Base-by-base conservation (phyloP, 495 filamentous ascomycete species). In the Chaetomidium leptoderma region DNA sequence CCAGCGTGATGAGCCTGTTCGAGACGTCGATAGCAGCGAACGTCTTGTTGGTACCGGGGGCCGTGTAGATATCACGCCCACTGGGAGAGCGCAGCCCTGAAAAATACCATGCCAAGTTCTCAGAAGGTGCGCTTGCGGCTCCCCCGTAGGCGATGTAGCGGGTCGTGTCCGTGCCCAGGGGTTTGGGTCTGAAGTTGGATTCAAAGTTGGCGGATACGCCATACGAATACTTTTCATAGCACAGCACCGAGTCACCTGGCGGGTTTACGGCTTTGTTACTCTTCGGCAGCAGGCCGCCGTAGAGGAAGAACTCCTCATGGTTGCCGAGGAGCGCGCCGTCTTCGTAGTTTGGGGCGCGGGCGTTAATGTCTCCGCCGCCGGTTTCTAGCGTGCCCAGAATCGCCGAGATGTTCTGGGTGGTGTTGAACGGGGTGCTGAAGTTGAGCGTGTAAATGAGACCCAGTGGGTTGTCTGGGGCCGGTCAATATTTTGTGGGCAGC, bases 81-180 rank as follows among this genome's bases (percentile, higher is more conserved):
- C 69, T 68, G 6, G 64, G 44, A 0, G 77, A 74, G 24, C 73
- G 79, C 73, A 83, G 74, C 0, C 87, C 87, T 4, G 82, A 79
- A 62, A 91, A 87, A 62, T 89, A 87, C 73, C 85, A 91, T 0
- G 81, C 86, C 52, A 81, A 76, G 58, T 90, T 86, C 68, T 91
- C 86, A 9, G 86, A 88, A 0, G 86, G 86, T 6, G 81, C 83
- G 13, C 77, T 86, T 8, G 78, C 84, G 0, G 76, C 78, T 2
- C 78, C 86, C 11, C 87, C 87, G 58, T 79, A 81, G 6, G 85
- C 81, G 40, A 91, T 65, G 64, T 84, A 89, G 36, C 80, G 76
- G 4, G 83, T 89, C 33, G 88, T 56, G 26, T 63, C 66, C 9
- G 61, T 9, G 17, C 79, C 65, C 0, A 86, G 72, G 6, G 63